These are phyloP conservation scores for Myriangium duriaei DNA, from an alignment of 2,329 filamentous ascomycete genomes.

Conservation along the genomic window DNA sequence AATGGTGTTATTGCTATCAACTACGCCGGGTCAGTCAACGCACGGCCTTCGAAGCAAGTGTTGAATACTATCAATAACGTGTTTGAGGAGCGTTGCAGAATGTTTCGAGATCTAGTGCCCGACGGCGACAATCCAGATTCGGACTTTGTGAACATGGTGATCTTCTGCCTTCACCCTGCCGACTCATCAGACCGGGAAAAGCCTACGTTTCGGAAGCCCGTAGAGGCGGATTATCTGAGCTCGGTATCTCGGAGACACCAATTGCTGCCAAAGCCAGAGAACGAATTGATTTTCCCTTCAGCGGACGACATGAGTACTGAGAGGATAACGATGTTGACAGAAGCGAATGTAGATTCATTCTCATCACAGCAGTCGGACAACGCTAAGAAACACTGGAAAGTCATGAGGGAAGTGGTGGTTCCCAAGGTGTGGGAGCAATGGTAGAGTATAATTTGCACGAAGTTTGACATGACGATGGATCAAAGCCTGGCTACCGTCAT, in stretches of 20 bases:
- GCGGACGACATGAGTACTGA: constrained; percentile 27
- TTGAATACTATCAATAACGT: constrained; percentile 69
- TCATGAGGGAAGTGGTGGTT: constrained; percentile 81
- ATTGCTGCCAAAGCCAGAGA: constrained; percentile 60
- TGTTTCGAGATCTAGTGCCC: constrained; percentile 67
- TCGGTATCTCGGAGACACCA: constrained; percentile 59
- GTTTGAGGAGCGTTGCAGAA: constrained; percentile 71
- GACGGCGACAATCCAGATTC: constrained; percentile 34
- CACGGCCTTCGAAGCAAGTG: constrained; percentile 64
- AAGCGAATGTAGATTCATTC: constrained; percentile 54
- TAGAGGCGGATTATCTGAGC: constrained; percentile 53
- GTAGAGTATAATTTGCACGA: too few relatives aligned
- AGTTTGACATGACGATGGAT: too few relatives aligned
- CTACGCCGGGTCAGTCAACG: constrained; percentile 77
- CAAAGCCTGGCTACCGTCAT: too few relatives aligned
- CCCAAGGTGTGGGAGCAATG: constrained; percentile 73
- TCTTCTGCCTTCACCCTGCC: constrained; percentile 70
- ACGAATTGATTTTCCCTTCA: constrained; percentile 35
- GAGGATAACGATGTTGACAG: constrained; percentile 39
- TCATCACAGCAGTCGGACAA: constrained; percentile 60
- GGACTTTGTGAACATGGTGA: constrained; percentile 91
- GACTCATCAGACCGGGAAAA: constrained; percentile 19
- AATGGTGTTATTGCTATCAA: constrained; percentile 87
- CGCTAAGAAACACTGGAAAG: constrained; percentile 74
- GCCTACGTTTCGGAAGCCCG: constrained; percentile 54